These are phyloP conservation scores for Lentinula novae-zelandiae DNA, from an alignment of 1,284 basidiomycete species.

Conservation along the genomic window DNA sequence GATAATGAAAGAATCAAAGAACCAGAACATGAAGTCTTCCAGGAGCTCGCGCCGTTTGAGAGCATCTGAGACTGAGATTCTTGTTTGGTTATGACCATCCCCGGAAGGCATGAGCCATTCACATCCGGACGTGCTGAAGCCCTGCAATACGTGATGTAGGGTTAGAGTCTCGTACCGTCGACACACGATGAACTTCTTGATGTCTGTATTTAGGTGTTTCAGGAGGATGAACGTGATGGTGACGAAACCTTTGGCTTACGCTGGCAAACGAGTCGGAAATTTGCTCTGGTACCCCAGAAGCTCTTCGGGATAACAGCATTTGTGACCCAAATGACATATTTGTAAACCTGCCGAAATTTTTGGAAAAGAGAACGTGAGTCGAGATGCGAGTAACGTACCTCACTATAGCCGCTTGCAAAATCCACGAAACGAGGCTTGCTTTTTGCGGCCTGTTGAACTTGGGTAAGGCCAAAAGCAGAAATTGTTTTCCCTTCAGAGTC, in stretches of 20 bases:
- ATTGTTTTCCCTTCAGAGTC: conserved; percentile 47
- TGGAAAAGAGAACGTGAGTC: background rate
- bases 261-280: conserved; percentile 58
- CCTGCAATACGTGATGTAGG: conserved; percentile 80
- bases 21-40: conserved; percentile 89
- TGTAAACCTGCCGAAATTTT: conserved; percentile 54
- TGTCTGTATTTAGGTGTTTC: conserved; percentile 40
- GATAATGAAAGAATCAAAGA: conserved; percentile 84
- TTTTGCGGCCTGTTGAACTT: conserved; percentile 40
- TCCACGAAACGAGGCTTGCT: conserved; percentile 77
- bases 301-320: conserved; percentile 69
- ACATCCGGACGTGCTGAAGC: conserved; percentile 73
- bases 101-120: conserved; percentile 72
- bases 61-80: conserved; percentile 64
- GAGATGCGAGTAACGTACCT: conserved; percentile 41
- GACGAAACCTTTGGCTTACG: conserved; percentile 44
- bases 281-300: conserved; percentile 77
- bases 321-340: conserved; percentile 64
- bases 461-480: conserved; percentile 38
- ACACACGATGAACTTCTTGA: conserved; percentile 68
- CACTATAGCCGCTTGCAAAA: conserved; percentile 61
- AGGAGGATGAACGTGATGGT: background rate
- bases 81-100: conserved; percentile 32
- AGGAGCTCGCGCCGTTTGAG: conserved; percentile 74
- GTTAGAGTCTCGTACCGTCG: conserved; percentile 81